Base-by-base conservation (phyloP, 129 eudicot species). In the Flaveria ramosissima region DNA sequence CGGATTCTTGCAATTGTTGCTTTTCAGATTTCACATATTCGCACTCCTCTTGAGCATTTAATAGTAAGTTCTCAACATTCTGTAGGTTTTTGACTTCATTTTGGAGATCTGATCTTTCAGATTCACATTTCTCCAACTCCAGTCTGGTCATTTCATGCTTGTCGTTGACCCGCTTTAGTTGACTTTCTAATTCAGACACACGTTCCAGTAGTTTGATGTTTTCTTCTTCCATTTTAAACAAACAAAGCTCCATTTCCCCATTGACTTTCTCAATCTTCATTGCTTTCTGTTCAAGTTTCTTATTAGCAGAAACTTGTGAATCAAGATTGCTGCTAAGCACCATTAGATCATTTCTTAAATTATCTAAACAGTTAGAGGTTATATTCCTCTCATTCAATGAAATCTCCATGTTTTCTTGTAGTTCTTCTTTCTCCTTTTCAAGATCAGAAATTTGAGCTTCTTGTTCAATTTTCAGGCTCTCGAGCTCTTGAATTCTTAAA, bases 281-380 rank as follows among this genome's bases (percentile, higher is more conserved):
- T 30, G 82, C 55, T 81, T 83, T 83, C 75, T 64, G 72, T 17
- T 87, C 87, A 43, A 87, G 89, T 52, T 76, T 17, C 76, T 72
- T 82, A 71, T 90, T 90, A 41, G 84, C 90, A 16, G 86, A 85
- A 75, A 83, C 88, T 69, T 87, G 88, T 19, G 89, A 87, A 70
- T 83, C 84, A 53, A 89, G 77, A 55, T 82, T 87, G 55, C 79
- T 79, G 69, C 82, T 77, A 69, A 89, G 89, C 32, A 73, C 85
- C 57, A 74, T 74, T 12, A 83, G 48, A 55, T 89, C 91, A 24
- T 73, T 83, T 73, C 80, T 78, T 65, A 87, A 75, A 77, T 81
- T 82, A 79, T 87, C 90, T 80, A 87, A 72, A 87, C 89, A 83
- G 74, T 81, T 85, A 23, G 89, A 83, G 19, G 86, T 78, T 69